Evolutionary conservation across 2,329 filamentous ascomycete species (phyloP), one percentile per base, ranked within the genome.

Genomic region (Fusarium multiceps): DNA sequence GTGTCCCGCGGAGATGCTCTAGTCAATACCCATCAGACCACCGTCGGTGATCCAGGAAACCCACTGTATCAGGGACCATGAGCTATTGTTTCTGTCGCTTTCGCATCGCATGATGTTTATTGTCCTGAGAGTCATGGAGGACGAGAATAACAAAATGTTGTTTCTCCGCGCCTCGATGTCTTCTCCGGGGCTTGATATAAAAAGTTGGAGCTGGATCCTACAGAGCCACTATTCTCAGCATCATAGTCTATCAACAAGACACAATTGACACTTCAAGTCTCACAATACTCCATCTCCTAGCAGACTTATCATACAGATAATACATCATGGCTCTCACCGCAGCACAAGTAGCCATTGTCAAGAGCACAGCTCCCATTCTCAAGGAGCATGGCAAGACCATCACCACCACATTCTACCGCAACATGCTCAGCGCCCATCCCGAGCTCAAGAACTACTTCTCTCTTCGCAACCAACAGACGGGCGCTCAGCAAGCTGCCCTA

Each of bases 311-410:
- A 42, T 6, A 23, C 37, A n/a, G 40, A 20, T 37, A 16, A 46
- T n/a, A 25, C 48, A 68, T 4, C 51, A 84, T 84, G 82, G 76
- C 86, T 60, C 81, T 93, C 62, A 89, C 90, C 13, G 80, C 85
- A 27, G 82, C 85, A 40, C 92, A 95, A 82, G 85, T 90, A 68
- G 81, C 86, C 65, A 89, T 91, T 71, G 90, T 96, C 82, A 94
- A 93, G 80, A 85, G 92, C 40, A 95, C 92, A 3, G 91, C 89
- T 41, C 92, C 92, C 4, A 86, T 93, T 20, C 85, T 94, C 10
- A 86, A 88, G 68, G 83, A 89, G 66, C 87, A 94, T 77, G 92
- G 92, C 79, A 82, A 83, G 20, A 81, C 85, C 47, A 93, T 94
- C 79, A 93, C 91, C n/a, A 85, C 83, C 3, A 81, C 86, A 67